Conservation (phyloP, 208 protist species). For the Trypanosoma cruzi region DNA sequence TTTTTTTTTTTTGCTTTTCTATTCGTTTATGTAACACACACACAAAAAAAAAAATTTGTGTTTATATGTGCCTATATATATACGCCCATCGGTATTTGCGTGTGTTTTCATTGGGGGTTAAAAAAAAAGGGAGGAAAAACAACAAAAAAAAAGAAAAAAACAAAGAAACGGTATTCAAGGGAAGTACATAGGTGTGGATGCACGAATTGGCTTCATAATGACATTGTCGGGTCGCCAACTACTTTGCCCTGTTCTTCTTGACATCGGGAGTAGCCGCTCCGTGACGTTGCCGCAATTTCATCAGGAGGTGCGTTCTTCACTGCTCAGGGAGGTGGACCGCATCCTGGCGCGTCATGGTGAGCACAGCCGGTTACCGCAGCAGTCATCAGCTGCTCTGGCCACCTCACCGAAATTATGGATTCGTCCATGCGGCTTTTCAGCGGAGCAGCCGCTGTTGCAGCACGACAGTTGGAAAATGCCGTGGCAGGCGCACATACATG, state of each 20-base stretch:
- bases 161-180: too few species aligned
- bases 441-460: conserved; percentile 27
- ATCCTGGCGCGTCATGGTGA: neutral
- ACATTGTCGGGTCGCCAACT: neutral
- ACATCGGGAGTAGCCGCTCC: conserved; percentile 29
- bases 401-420: conserved; percentile 4
- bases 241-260: conserved; percentile 26
- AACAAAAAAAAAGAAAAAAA: too few species aligned
- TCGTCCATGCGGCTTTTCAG: conserved; percentile 31
- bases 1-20: conserved; percentile 1
- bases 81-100: too few species aligned
- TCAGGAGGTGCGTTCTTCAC: conserved; percentile 19
- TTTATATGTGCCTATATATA: conserved; percentile 7
- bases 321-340: conserved; percentile 8
- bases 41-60: too few species aligned
- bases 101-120: too few species aligned
- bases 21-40: too few species aligned
- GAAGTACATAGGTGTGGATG: too few species aligned
- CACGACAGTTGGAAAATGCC: conserved; percentile 31
- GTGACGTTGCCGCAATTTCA: conserved; percentile 31
- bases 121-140: too few species aligned
- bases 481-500: conserved; percentile 27
- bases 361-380: too few species aligned
- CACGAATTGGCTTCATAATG: too few species aligned
- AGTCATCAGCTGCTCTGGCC: too few species aligned